phyloP scores from a whole-genome alignment of 768 basidiomycete genomes.

The Rhodotorula diobovata region DNA sequence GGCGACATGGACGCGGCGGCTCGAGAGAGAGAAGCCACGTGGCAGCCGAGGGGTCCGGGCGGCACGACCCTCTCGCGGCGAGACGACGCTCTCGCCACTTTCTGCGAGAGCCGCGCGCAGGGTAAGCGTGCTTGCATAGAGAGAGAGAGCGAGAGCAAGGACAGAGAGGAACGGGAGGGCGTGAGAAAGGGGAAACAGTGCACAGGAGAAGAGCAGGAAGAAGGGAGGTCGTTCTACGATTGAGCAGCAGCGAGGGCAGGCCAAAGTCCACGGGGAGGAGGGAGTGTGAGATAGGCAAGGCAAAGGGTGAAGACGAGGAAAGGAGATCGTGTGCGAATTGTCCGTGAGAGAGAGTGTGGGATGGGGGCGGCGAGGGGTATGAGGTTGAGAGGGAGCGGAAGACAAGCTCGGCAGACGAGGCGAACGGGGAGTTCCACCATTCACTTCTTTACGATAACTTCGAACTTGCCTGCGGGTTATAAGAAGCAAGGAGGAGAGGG shows the following conservation, averaged over 20 bases:
- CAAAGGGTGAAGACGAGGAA: not conserved
- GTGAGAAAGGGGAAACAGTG: not conserved
- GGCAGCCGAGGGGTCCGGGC: no score
- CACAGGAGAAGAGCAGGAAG: not conserved
- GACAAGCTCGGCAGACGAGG: not conserved
- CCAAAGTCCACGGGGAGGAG: not conserved
- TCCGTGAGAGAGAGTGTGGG: not conserved
- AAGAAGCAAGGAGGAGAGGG: not conserved
- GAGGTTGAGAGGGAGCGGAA: no score
- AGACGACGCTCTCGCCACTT: no score
- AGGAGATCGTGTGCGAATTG: not conserved
- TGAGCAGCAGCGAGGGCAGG: no score
- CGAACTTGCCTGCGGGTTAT: constrained; percentile 19
- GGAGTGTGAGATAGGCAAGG: not conserved
- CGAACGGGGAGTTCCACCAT: no score
- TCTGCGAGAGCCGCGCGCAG: no score
- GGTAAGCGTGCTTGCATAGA: no score
- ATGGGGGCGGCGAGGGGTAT: not conserved
- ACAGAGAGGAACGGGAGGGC: not conserved
- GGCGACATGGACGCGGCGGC: no score
- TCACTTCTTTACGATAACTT: constrained; percentile 32
- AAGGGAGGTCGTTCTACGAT: not conserved
- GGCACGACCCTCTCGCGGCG: no score
- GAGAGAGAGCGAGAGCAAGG: no score
- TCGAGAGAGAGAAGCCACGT: no score